These are phyloP conservation scores for Kondoa malvinella DNA, from an alignment of 768 basidiomycete genomes.

Conservation along the genomic window DNA sequence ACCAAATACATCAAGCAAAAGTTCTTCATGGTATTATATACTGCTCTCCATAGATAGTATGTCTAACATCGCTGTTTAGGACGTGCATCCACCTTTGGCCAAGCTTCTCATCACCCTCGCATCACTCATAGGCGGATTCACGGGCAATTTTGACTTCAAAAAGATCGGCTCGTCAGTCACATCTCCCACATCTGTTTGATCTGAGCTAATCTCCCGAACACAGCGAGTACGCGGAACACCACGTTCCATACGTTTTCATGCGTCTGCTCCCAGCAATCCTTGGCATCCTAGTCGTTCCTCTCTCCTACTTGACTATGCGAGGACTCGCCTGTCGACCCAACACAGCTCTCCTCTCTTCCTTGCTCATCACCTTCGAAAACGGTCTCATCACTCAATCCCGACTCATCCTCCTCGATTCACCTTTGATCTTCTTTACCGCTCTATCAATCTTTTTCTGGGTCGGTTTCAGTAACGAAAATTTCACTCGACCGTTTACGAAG, in stretches of 20 bases:
- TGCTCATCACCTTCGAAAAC: constrained; percentile 93
- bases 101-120: constrained; percentile 88
- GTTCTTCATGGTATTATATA: constrained; percentile 36
- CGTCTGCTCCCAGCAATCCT: constrained; percentile 80
- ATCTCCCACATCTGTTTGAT: background rate
- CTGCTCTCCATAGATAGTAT: background rate
- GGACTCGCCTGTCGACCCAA: constrained; percentile 79
- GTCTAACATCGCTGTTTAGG: constrained; percentile 30
- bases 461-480: constrained; percentile 64
- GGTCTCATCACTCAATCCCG: constrained; percentile 88
- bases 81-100: constrained; percentile 93
- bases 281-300: constrained; percentile 72
- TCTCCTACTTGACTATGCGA: constrained; percentile 84
- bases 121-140: constrained; percentile 65
- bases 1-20: constrained; percentile 79
- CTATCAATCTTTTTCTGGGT: constrained; percentile 72
- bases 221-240: constrained; percentile 52
- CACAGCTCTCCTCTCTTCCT: constrained; percentile 72
- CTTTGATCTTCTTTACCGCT: constrained; percentile 95
- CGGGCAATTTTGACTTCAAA: constrained; percentile 85
- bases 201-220: background rate
- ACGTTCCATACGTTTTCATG: constrained; percentile 92
- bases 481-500: constrained; percentile 48
- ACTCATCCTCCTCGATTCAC: constrained; percentile 91
- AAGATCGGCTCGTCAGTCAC: constrained; percentile 74